These are phyloP conservation scores for Pythium graminicola DNA, from an alignment of 352 stramenopile genomes.

Conservation along the genomic window DNA sequence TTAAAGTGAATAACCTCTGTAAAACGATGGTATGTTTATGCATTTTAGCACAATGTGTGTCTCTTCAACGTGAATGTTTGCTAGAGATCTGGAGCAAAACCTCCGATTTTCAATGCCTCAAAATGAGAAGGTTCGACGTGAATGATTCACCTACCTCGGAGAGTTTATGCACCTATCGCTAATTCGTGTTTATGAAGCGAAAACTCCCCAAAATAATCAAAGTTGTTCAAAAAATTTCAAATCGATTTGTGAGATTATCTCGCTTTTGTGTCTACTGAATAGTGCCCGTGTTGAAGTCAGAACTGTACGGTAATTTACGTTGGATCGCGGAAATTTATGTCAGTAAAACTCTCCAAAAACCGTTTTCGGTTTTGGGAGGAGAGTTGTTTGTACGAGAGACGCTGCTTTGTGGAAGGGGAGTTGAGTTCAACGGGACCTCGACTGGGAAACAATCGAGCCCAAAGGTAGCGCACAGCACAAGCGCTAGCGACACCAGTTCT, in stretches of 20 bases:
- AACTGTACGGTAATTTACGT: background rate
- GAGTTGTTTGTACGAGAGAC: constrained; percentile 1
- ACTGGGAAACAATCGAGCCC: too few species aligned
- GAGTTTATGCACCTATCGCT: too few species aligned
- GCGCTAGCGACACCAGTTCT: background rate
- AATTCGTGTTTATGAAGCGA: too few species aligned
- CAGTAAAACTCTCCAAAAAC: constrained; percentile 7
- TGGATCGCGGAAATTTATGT: background rate
- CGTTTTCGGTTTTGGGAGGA: constrained; percentile 7
- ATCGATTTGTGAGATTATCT: too few species aligned
- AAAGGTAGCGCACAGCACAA: background rate
- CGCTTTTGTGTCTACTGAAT: background rate
- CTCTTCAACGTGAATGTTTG: constrained; percentile 7
- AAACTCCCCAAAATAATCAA: too few species aligned
- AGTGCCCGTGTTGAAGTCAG: background rate
- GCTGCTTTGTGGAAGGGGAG: constrained; percentile 2
- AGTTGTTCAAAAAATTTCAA: too few species aligned
- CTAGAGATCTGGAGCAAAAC: too few species aligned
- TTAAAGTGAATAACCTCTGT: too few species aligned
- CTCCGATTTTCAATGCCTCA: too few species aligned
- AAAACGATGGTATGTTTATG: too few species aligned
- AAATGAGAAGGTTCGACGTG: too few species aligned
- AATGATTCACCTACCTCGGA: too few species aligned
- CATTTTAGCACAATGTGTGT: background rate
- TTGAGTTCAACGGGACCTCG: constrained; percentile 8